These are phyloP conservation scores for Knoxdaviesia capensis DNA, from an alignment of 2,329 filamentous ascomycete species.

Conservation along the genomic window DNA sequence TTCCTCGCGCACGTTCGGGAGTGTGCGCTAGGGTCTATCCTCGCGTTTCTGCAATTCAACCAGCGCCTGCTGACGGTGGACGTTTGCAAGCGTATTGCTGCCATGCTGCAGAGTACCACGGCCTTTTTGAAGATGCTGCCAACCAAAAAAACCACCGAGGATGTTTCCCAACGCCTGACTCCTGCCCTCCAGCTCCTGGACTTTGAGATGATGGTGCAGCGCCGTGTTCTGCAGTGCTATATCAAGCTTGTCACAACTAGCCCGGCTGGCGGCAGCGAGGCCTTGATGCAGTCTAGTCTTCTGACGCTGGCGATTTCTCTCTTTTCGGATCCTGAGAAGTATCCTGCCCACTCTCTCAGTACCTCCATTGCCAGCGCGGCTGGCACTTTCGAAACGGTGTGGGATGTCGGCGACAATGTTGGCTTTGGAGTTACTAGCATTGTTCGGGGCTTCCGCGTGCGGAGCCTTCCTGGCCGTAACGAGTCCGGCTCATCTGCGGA, in stretches of 20 bases:
- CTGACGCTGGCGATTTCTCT: conserved; percentile 75
- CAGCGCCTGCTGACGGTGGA: conserved; percentile 79
- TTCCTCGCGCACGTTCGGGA: conserved; percentile 90
- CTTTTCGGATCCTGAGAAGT: conserved; percentile 84
- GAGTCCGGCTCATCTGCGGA: conserved; percentile 13
- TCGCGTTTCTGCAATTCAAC: conserved; percentile 88
- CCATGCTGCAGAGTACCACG: conserved; percentile 89
- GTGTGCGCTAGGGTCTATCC: conserved; percentile 76
- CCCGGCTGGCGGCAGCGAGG: conserved; percentile 66
- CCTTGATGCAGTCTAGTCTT: conserved; percentile 76
- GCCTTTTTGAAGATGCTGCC: conserved; percentile 75
- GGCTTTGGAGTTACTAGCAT: conserved; percentile 86
- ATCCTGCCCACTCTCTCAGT: conserved; percentile 66
- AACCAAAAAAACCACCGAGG: conserved; percentile 65
- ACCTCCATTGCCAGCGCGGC: conserved; percentile 81
- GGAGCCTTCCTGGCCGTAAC: conserved; percentile 49
- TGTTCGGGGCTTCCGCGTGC: conserved; percentile 56
- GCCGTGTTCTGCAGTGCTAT: conserved; percentile 87
- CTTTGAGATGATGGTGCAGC: conserved; percentile 78
- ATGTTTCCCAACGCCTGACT: conserved; percentile 64
- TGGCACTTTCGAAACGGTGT: conserved; percentile 78
- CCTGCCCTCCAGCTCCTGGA: conserved; percentile 79
- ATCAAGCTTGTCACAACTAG: conserved; percentile 78
- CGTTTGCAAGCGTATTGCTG: conserved; percentile 77
- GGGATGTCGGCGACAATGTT: conserved; percentile 87